Base-by-base conservation (phyloP, 441 rosid genomes). In the Adansonia gregorii region DNA sequence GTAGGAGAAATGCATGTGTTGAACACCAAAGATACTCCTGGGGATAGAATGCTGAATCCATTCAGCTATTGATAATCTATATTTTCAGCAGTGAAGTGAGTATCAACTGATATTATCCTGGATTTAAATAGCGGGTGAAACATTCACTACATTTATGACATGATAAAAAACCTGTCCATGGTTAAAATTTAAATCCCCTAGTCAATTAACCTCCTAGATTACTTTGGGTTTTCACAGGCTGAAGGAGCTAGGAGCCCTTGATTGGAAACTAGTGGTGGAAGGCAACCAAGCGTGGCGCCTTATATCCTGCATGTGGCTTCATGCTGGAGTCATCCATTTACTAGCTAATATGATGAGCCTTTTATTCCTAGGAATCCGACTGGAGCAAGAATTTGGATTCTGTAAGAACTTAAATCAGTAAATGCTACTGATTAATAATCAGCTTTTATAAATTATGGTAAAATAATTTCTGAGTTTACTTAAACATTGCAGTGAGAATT, bases 381-480 rank as follows among this genome's bases (percentile, higher is more conserved):
- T 92, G 4, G 98, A 94, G 81, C 87, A 81, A 75, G 94, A 94
- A 83, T 94, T 94, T 1, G 97, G 98, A 75, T 94, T 91, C 69
- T 43, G 98, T 92, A 91, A 83, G 92, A 67, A 77, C 72, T 71
- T 46, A 31, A 31, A 31, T 31, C 35, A 31, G 35, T 31, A 31
- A 31, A 31, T 31, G 35, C 35, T 31, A 31, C 35, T 31, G 35
- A 31, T 31, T 31, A 31, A 31, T 31, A 3, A 31, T 31, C 35
- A 31, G 35, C 35, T 31, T 39, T 71, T 11, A 1, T 17, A 19
- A 51, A 35, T 31, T 15, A 11, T 4, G 6, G 51, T 5, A 64
- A 49, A 22, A 31, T 39, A 24, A 54, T 68, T 52, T 31, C 27
- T 11, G 6, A 4, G 15, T 69, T 71, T 31, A 45, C 39, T 64